A percentile compares a stretch with the other conserved stretches of the same genome.
These are phyloP conservation scores for Flaveria robusta DNA, from an alignment of 129 eudicot species.

Conservation along the genomic window DNA sequence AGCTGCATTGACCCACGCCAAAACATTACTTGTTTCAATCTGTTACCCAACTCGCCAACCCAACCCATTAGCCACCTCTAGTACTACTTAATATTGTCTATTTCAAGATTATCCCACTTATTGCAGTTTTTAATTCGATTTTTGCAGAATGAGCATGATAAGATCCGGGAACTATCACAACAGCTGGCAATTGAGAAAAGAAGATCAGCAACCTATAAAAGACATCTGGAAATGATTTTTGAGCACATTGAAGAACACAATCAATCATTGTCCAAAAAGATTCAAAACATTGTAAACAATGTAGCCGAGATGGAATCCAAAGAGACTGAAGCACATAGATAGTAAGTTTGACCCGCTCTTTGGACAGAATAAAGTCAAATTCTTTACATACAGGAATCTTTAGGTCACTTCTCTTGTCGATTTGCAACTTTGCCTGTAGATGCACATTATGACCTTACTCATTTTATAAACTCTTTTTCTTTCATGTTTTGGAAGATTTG, in stretches of 20 bases:
- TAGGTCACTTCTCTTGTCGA: conserved; percentile 15
- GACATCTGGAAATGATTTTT: conserved; percentile 82
- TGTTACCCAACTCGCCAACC: background rate
- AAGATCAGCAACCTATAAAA: conserved; percentile 77
- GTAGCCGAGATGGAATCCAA: conserved; percentile 74
- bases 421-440: conserved; percentile 29
- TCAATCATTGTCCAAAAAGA: conserved; percentile 67
- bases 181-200: conserved; percentile 91
- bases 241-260: conserved; percentile 96
- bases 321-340: conserved; percentile 46
- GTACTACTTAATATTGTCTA: background rate
- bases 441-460: conserved; percentile 10
- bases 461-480: background rate
- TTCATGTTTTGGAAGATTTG: conserved; percentile 16
- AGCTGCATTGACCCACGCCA: background rate
- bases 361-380: conserved; percentile 17
- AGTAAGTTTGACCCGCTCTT: conserved; percentile 20
- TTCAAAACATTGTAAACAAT: conserved; percentile 63
- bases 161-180: conserved; percentile 84
- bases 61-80: background rate
- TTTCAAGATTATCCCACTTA: background rate
- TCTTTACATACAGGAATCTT: conserved; percentile 17
- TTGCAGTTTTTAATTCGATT: background rate
- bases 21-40: background rate
- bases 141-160: conserved; percentile 84